Evolutionary conservation across 352 stramenopile genomes (phyloP).

Genomic region (Pythium sukuiense): DNA sequence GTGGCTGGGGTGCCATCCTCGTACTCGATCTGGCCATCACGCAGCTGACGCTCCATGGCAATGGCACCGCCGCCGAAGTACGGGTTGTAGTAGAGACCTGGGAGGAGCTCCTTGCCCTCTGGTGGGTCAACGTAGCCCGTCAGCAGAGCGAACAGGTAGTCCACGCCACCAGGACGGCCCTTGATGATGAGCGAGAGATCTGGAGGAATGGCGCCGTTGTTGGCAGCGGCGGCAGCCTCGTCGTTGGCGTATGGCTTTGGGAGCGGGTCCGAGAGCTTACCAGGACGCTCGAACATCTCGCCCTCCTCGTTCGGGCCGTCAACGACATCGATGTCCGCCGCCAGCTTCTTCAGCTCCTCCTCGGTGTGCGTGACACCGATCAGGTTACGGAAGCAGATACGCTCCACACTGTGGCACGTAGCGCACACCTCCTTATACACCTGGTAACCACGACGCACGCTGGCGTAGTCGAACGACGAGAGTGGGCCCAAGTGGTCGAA

Average conservation of each 20-base stretch:
- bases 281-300: constrained; percentile 99
- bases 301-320: constrained; percentile 98
- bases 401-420: constrained; percentile 96
- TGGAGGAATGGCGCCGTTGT: constrained; percentile 96
- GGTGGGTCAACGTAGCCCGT: constrained; percentile 97
- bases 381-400: constrained; percentile 98
- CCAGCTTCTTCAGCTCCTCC: constrained; percentile 89
- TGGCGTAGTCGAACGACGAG: constrained; percentile 90
- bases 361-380: constrained; percentile 97
- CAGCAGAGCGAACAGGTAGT: constrained; percentile 98
- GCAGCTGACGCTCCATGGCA: constrained; percentile 97
- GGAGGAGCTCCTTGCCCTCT: constrained; percentile 84
- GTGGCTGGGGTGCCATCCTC: constrained; percentile 96
- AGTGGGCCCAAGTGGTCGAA: constrained; percentile 87
- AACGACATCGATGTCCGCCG: constrained; percentile 94
- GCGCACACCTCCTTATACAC: constrained; percentile 99
- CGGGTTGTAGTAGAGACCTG: constrained; percentile 97
- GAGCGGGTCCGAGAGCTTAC: constrained; percentile 96
- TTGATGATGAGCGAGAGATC: constrained; percentile 99
- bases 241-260: constrained; percentile 98
- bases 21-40: constrained; percentile 97
- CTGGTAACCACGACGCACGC: constrained; percentile 97
- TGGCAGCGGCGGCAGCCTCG: constrained; percentile 95
- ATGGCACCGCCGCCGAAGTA: constrained; percentile 98
- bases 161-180: constrained; percentile 91